Evolutionary conservation across 495 filamentous ascomycete species (phyloP), one percentile per base, ranked within the genome.

Genomic region (Aspergillus funiculosus): DNA sequence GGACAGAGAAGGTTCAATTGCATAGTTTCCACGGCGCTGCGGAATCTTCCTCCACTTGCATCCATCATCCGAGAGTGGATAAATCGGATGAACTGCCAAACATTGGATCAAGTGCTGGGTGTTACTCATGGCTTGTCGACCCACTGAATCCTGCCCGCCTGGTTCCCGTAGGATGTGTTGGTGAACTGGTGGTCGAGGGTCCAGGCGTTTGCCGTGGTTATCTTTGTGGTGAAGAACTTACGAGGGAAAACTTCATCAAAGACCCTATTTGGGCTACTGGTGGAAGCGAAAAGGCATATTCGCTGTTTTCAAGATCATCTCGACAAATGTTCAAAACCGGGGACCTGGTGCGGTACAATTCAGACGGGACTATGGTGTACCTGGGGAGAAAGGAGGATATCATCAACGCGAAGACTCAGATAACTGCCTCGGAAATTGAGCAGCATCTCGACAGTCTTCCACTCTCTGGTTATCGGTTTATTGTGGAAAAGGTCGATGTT

Each of bases 161-260:
- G 10, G 66, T 76, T 19, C 77, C 80, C 0, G 58, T 83, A 7
- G 82, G 82, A 13, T 61, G 63, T 4, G 60, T 79, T 26, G 82
- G 82, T 28, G 82, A 86, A 54, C 53, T 85, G 14, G 52, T 77
- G 3, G 64, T 86, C n/a, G 79, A 83, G 62, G 80, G 81, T 0
- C 74, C 79, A 0, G 61, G 74, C 17, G 57, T 83, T 8, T 72
- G 66, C 5, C 53, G 62, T 0, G 69, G 69, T 0, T 83, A 83
- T 46, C 57, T 82, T 6, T 62, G 73, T 8, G 29, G 63, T 13
- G 58, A 62, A 4, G 62, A 60, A 9, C 61, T 60, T 40, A 76
- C 68, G 0, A 54, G 50, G 10, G 37, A 58, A 3, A 61, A 56
- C 0, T 81, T 80, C 42, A 73, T 83, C 31, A 54, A 69, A 18